Evolutionary conservation across 768 basidiomycete genomes (phyloP).

Genomic region (Coprinopsis cinerea): DNA sequence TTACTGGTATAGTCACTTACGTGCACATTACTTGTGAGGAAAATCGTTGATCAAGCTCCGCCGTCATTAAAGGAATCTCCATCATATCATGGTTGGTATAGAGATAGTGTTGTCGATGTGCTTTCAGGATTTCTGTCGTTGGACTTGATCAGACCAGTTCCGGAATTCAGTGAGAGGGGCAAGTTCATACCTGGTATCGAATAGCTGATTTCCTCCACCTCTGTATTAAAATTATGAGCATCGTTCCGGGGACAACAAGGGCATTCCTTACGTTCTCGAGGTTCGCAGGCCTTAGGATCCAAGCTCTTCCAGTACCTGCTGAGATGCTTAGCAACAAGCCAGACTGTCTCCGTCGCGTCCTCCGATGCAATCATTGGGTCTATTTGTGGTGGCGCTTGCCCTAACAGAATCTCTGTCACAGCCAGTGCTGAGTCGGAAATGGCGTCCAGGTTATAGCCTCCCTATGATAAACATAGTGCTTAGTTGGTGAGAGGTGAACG

Average conservation of each 20-base stretch:
- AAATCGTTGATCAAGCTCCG: constrained; percentile 65
- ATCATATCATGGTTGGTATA: constrained; percentile 74
- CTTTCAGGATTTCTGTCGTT: constrained; percentile 72
- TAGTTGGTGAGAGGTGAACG: not conserved
- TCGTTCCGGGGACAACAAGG: not conserved
- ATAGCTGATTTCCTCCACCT: constrained; percentile 53
- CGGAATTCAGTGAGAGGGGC: not conserved
- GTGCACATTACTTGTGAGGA: constrained; percentile 84
- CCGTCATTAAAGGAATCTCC: constrained; percentile 68
- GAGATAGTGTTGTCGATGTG: constrained; percentile 80
- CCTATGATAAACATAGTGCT: constrained; percentile 51
- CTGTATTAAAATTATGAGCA: constrained; percentile 28
- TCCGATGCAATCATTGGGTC: constrained; percentile 71
- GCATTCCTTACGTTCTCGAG: constrained; percentile 57
- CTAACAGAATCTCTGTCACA: constrained; percentile 82
- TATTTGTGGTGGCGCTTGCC: constrained; percentile 76
- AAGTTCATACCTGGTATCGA: constrained; percentile 58
- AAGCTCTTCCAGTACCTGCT: constrained; percentile 89
- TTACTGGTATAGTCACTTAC: constrained; percentile 39
- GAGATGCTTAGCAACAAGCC: constrained; percentile 82
- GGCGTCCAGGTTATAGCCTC: constrained; percentile 90
- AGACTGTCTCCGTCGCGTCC: constrained; percentile 82
- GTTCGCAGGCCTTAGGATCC: constrained; percentile 76
- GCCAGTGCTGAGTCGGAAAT: constrained; percentile 85
- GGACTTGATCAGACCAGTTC: not conserved